phyloP scores from a whole-genome alignment of 2,329 filamentous ascomycete species.

The Whalleya microplaca region DNA sequence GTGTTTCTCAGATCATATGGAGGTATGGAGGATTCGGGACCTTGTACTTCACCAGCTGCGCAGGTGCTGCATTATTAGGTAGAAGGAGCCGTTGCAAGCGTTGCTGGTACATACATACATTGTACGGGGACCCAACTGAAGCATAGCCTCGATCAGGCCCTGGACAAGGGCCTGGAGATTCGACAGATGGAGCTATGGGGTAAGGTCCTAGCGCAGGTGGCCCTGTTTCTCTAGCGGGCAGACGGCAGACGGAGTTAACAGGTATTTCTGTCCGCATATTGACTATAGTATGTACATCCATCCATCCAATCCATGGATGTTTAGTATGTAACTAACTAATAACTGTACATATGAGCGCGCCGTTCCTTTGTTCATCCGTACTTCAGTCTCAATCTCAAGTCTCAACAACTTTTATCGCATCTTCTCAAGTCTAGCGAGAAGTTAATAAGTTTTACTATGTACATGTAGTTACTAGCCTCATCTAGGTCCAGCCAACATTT shows the following conservation, averaged over 20 bases:
- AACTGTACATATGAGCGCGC: neutral
- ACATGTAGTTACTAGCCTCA: neutral
- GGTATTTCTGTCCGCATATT: too few relatives aligned
- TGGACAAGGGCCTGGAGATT: neutral
- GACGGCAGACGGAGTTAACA: neutral
- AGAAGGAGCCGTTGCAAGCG: neutral
- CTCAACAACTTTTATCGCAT: neutral
- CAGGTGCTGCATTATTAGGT: neutral
- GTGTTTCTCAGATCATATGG: neutral
- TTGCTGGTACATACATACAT: too few relatives aligned
- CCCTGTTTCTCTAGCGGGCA: neutral
- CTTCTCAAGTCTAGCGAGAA: neutral
- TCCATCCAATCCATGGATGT: too few relatives aligned
- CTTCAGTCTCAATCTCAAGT: too few relatives aligned
- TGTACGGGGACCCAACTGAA: neutral
- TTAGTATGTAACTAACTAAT: too few relatives aligned
- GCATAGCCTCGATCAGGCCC: neutral
- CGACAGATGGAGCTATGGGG: neutral
- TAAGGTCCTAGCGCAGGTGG: neutral
- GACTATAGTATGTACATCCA: neutral
- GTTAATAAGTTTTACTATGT: neutral
- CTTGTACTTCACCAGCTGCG: slow-evolving; percentile 10
- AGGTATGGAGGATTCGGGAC: slow-evolving; percentile 26
- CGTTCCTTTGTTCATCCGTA: neutral
- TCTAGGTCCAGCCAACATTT: neutral